Evolutionary conservation across 2,329 filamentous ascomycete species (phyloP).

Genomic region (Ascochyta lentis): DNA sequence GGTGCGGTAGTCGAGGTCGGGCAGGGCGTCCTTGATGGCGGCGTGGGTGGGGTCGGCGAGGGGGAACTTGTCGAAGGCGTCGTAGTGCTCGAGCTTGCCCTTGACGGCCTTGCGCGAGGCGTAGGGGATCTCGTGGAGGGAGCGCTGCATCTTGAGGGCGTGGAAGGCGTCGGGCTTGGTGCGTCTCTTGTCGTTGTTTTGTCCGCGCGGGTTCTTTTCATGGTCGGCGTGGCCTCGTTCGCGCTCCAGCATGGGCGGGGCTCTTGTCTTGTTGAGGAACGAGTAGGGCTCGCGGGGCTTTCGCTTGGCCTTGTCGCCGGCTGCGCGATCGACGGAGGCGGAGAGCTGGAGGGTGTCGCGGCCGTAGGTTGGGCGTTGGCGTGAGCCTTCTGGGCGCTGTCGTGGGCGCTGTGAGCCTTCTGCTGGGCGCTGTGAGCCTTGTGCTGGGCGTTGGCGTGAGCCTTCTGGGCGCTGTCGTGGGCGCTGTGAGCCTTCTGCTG

Average conservation of each 20-base stretch:
- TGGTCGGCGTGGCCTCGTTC: constrained; percentile 14
- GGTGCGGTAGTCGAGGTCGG: constrained; percentile 73
- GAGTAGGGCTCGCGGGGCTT: constrained; percentile 42
- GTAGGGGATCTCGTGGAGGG: constrained; percentile 79
- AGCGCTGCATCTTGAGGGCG: constrained; percentile 91
- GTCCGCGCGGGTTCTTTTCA: constrained; percentile 14
- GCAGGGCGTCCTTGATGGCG: constrained; percentile 78
- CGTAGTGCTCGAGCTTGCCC: constrained; percentile 68
- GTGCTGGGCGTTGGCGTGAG: constrained; percentile 1
- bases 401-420: neutral
- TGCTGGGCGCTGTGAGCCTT: no score
- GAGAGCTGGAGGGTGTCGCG: constrained; percentile 58
- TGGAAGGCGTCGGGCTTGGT: constrained; percentile 66
- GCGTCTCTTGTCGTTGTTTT: constrained; percentile 33
- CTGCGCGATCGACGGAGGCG: constrained; percentile 38
- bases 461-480: neutral
- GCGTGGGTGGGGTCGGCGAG: constrained; percentile 75
- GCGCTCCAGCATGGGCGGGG: constrained; percentile 32
- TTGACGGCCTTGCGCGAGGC: constrained; percentile 68
- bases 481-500: neutral
- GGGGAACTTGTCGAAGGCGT: constrained; percentile 81
- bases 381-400: constrained; percentile 9
- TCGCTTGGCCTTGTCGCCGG: constrained; percentile 27
- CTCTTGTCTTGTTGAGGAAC: constrained; percentile 43
- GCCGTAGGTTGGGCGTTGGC: constrained; percentile 14